Conservation (phyloP, 192 early-diverging fungal genomes). For the Backusella morwellensis region DNA sequence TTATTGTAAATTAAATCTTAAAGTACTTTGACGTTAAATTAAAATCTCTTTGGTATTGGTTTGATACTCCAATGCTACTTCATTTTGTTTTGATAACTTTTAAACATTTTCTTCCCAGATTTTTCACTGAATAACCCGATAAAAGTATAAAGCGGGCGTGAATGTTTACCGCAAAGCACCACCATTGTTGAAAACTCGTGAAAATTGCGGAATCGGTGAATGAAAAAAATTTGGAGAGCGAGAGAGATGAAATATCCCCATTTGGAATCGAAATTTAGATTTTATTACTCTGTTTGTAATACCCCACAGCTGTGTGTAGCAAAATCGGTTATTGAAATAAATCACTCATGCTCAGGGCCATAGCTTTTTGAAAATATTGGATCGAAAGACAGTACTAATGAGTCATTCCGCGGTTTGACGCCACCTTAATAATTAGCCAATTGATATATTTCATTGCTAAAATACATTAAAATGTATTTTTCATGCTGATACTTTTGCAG, state of each 20-base stretch:
- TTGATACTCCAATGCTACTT: not conserved
- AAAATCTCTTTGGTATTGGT: not conserved
- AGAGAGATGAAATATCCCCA: not conserved
- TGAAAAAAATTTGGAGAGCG: not conserved
- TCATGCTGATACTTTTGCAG: not conserved
- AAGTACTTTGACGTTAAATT: not conserved
- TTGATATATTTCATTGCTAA: not conserved
- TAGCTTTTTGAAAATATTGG: not conserved
- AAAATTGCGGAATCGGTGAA: not conserved
- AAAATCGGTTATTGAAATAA: not conserved
- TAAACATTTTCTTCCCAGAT: not conserved
- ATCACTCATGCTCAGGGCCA: not conserved
- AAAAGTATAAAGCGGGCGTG: not conserved
- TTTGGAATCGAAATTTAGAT: not conserved
- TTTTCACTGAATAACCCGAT: not conserved
- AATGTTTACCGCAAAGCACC: not conserved
- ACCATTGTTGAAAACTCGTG: slow-evolving; percentile 7
- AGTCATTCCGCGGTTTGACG: slow-evolving; percentile 2
- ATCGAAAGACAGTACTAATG: not conserved
- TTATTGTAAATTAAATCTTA: not conserved
- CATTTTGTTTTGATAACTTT: not conserved
- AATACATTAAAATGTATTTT: not conserved
- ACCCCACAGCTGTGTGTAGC: not conserved
- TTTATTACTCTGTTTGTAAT: not conserved
- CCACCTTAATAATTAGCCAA: not conserved